A percentile compares a stretch with the other conserved stretches of the same genome.
phyloP scores from a whole-genome alignment of 495 filamentous ascomycete species.

The Penicillium cinerascens region DNA sequence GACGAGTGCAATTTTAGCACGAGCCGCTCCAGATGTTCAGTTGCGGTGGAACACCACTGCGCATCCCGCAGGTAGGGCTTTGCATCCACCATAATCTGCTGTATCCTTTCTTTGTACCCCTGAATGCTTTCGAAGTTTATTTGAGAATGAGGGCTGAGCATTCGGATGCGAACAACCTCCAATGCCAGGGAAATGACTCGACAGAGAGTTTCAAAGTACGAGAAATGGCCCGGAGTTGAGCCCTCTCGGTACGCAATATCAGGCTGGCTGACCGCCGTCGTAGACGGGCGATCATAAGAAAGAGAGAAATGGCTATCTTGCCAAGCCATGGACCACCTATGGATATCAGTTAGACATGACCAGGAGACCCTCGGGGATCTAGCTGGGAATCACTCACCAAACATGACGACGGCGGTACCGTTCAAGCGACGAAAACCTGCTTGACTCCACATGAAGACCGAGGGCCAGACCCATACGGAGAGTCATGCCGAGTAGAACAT shows the following conservation, averaged over 20 bases:
- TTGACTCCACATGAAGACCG: constrained; percentile 53
- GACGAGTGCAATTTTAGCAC: constrained; percentile 56
- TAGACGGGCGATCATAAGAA: constrained; percentile 56
- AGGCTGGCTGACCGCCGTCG: constrained; percentile 47
- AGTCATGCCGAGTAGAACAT: constrained; percentile 55
- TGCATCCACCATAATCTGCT: constrained; percentile 50
- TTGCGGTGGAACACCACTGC: constrained; percentile 41
- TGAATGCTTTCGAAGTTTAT: constrained; percentile 46
- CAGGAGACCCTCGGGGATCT: not conserved
- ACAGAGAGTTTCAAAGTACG: constrained; percentile 55
- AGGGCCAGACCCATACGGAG: constrained; percentile 56
- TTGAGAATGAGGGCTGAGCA: constrained; percentile 41
- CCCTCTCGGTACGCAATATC: constrained; percentile 44
- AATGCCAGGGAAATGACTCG: constrained; percentile 49
- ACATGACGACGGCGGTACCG: constrained; percentile 40
- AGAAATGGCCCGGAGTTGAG: constrained; percentile 37
- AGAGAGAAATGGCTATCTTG: constrained; percentile 60
- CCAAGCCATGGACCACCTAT: constrained; percentile 59
- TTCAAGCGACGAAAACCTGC: constrained; percentile 40
- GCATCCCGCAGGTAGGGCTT: constrained; percentile 51
- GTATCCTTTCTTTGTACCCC: constrained; percentile 48
- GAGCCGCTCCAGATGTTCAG: constrained; percentile 53
- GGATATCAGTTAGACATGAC: not conserved
- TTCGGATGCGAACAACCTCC: constrained; percentile 56
- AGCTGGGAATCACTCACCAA: constrained; percentile 28